A percentile compares a stretch with the other conserved stretches of the same genome.
Conservation (phyloP, 306 rosid genomes). For the Dicorynia guianensis region DNA sequence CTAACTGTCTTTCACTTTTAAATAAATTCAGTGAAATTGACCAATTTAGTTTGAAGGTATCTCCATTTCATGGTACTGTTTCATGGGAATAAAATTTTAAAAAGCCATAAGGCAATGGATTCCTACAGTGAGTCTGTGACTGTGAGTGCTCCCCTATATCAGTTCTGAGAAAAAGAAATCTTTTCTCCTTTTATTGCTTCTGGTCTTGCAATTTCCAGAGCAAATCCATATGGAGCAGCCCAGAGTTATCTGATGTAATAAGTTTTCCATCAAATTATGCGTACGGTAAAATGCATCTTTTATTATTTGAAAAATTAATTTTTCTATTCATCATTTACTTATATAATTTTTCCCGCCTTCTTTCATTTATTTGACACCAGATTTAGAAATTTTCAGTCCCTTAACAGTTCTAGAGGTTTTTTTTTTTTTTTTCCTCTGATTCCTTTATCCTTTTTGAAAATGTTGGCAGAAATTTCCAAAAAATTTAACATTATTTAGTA, state of each 20-base stretch:
- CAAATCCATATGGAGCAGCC: background rate
- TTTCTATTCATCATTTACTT: background rate
- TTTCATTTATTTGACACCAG: background rate
- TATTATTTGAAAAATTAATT: background rate
- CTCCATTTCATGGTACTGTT: background rate
- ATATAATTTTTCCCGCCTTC: background rate
- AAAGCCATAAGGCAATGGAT: background rate
- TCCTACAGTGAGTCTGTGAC: background rate
- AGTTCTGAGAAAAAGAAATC: background rate
- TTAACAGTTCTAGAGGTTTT: background rate
- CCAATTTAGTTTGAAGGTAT: background rate
- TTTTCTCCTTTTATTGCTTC: background rate
- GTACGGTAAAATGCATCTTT: background rate
- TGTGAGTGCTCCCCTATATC: background rate
- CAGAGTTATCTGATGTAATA: background rate
- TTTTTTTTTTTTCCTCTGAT: too few species aligned
- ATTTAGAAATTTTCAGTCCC: background rate
- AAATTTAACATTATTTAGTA: background rate
- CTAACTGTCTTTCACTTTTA: background rate
- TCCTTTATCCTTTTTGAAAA: background rate
- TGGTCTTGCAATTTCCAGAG: conserved; percentile 4
- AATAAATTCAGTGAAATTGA: background rate
- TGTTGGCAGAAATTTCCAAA: background rate
- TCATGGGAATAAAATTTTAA: background rate
- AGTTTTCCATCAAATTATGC: background rate